Evolutionary conservation across 352 stramenopile species (phyloP), one percentile per base, ranked within the genome.

Genomic region (Globisporangium rhizosaccharum): DNA sequence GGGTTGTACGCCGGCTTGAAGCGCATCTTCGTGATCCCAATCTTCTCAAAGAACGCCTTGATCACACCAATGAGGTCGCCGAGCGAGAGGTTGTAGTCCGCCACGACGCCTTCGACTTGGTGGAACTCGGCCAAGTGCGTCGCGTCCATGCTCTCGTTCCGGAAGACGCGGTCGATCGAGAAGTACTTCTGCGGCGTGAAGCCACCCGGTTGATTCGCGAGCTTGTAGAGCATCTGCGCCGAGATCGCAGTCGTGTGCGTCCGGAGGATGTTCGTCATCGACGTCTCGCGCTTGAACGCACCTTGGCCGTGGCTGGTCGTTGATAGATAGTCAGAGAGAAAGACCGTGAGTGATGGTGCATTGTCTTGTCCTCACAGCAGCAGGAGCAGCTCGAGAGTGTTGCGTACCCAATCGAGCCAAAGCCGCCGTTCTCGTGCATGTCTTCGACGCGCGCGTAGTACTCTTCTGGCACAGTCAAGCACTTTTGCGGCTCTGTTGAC

Each of bases 1-100:
- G 97, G 97, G 76, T 99, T 99, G 85, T 99, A 99, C 26, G 97
- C 97, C 18, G 97, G 97, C 84, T 99, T 99, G 90, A 99, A 99
- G 73, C 97, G 96, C 70, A 99, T 93, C 75, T 99, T 79, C 33
- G 91, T 98, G 68, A 98, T 98, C 52, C 92, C 92, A 41, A 98
- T 98, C 73, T 98, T 98, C 53, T 96, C 84, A 82, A 99, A 99
- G 83, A 99, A 99, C n/a, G 97, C 97, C 72, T 98, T 95, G 79
- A 99, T 99, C 30, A 97, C 96, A 57, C 97, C 97, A 67, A 99
- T 99, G 60, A 99, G 85, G 72, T 99, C 96, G 58, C 96, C 97
- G 12, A 99, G 82, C 55, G 85, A 97, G 39, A 99, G 76, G 74
- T 99, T 93, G 70, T 99, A 98, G 88, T 99, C 97, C 9, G 97